phyloP scores from a whole-genome alignment of 2,329 filamentous ascomycete genomes.

The Diplodia seriata region DNA sequence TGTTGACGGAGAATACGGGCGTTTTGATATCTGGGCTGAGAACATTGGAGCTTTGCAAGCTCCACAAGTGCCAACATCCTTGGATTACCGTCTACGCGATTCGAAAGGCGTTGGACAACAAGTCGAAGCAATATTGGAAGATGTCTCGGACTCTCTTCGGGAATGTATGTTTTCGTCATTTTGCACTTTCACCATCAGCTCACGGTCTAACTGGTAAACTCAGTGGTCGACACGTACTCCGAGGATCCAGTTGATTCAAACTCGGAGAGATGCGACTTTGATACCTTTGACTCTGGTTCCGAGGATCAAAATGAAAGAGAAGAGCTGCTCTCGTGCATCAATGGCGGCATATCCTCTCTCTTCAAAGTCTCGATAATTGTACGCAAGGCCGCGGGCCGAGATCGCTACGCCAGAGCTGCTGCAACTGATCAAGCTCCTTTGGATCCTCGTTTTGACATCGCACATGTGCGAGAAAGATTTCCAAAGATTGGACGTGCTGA shows the following conservation, averaged over 20 bases:
- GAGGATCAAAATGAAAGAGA: not conserved
- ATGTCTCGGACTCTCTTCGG: not conserved
- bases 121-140: not conserved
- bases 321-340: not conserved
- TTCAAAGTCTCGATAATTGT: not conserved
- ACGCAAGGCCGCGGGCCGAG: not conserved
- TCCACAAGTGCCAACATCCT: no score
- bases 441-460: not conserved
- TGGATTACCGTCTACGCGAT: no score
- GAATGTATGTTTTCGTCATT: not conserved
- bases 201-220: not conserved
- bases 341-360: not conserved
- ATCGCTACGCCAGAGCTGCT: not conserved
- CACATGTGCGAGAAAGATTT: not conserved
- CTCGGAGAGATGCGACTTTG: fast-evolving
- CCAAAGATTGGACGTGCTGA: not conserved
- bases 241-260: not conserved
- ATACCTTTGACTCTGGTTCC: not conserved
- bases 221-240: not conserved
- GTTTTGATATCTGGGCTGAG: no score
- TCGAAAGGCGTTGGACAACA: not conserved
- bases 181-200: not conserved
- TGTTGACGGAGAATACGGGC: no score
- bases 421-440: not conserved
- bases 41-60: no score